A percentile compares a stretch with the other conserved stretches of the same genome.
Conservation (phyloP, 768 basidiomycete genomes). For the Psilocybe tampanensis region DNA sequence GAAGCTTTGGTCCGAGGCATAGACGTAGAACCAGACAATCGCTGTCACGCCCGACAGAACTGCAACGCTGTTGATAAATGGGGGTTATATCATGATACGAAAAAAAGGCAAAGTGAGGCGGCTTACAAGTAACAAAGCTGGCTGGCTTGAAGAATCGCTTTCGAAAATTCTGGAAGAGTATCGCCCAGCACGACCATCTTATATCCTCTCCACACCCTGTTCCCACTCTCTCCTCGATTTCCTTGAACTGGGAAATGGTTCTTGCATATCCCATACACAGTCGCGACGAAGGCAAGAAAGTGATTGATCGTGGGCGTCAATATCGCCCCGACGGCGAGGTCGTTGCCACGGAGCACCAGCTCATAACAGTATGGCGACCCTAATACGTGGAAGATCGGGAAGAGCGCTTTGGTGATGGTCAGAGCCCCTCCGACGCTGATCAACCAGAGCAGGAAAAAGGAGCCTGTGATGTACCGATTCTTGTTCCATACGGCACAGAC, state of each 20-base stretch:
- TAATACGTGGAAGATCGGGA: background rate
- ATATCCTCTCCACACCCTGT: background rate
- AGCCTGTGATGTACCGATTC: background rate
- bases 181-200: background rate
- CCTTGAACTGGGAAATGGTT: background rate
- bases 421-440: background rate
- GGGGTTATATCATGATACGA: too few species aligned
- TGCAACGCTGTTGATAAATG: background rate
- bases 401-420: background rate
- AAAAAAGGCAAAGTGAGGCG: too few species aligned
- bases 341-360: background rate
- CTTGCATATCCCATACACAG: background rate
- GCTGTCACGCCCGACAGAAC: background rate
- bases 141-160: conserved; percentile 6
- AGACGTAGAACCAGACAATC: background rate
- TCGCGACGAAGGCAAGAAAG: background rate
- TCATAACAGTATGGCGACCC: background rate
- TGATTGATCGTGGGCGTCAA: background rate
- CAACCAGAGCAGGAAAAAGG: background rate
- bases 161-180: conserved; percentile 6
- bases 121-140: conserved; percentile 7
- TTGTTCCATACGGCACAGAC: conserved; percentile 9
- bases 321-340: background rate
- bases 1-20: background rate
- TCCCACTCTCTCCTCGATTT: background rate